Evolutionary conservation across 192 early-diverging fungal genomes (phyloP), one percentile per base, ranked within the genome.

Genomic region (Coemansia sp.): DNA sequence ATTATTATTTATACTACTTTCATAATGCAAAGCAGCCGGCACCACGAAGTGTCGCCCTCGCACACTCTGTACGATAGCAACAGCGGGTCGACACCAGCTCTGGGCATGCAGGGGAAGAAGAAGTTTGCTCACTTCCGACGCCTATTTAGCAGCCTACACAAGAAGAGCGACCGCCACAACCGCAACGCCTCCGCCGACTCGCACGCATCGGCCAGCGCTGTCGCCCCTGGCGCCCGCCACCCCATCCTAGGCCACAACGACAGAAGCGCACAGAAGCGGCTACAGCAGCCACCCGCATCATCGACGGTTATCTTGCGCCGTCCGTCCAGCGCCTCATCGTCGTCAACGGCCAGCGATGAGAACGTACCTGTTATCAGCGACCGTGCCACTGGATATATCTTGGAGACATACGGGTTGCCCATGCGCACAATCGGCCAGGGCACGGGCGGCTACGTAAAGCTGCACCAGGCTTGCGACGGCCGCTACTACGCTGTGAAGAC

Each of bases 91-190:
- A 55, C 64, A 11, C 40, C 53, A 6, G 63, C 40, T 18, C 56
- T 39, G 1, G 69, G 72, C 4, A 69, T 69, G 5, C 77, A 80
- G 38, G 77, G 77, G 11, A 80, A 80, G 48, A 80, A 80, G 36
- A 80, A 80, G 77, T 80, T 80, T 74, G 77, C 77, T 4, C 77
- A 80, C 67, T 80, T 80, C 59, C 77, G 77, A 59, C 69, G 77
- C 51, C 65, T 80, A 21, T 80, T 80, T 36, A 73, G 77, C 65
- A 71, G 77, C 56, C 66, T 80, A 46, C 71, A 79, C 69, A 70
- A 66, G 63, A 70, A 71, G 50, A 53, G 51, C 51, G 51, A 53
- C 51, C 61, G 67, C 63, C 71, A 79, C 67, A 64, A 63, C 64
- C 66, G 71, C 24, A 40, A 63, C 39, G 34, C 60, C 20, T 72